Base-by-base conservation (phyloP, 441 rosid genomes). In the Populus hybrid region DNA sequence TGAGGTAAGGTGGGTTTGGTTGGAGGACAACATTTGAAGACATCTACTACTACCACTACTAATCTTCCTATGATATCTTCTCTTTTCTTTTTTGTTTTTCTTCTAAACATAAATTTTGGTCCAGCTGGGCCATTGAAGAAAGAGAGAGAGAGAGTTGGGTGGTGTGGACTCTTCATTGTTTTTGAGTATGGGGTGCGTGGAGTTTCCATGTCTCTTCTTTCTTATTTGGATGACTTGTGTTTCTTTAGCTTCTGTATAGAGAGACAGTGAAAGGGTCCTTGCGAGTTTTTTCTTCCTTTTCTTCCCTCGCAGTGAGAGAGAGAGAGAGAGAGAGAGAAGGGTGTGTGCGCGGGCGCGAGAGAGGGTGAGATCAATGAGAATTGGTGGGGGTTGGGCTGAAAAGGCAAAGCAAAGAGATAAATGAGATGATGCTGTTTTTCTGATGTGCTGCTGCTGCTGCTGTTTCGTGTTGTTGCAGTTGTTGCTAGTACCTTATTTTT, bases 81-180 rank as follows among this genome's bases (percentile, higher is more conserved):
- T 29, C 53, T 42, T 76, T 45, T 64, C n/a, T 77, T 74, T 63
- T 71, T 80, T 74, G 81, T 82, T 73, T 79, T 74, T 73, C 26
- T 69, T 67, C 68, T 53, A 11, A 31, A 81, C 82, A 81, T 77
- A 81, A 76, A 83, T 78, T 84, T 84, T 85, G 91, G 89, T 88
- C 88, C 88, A 90, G 87, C 86, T 86, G 87, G 89, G 91, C 90
- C 89, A 90, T 84, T 82, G 87, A 66, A 77, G 88, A 79, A 40
- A 67, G 64, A 40, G 28, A 68, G 74, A 59, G 68, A 29, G 31
- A 29, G 31, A 29, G 31, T 42, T 68, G 75, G 77, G 83, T 75
- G 76, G 76, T 35, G 71, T 86, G 83, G 85, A 83, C 83, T 83
- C 85, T 74, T 83, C 72, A 69, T 77, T 72, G 81, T 36, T 73